Evolutionary conservation across 1,284 basidiomycete genomes (phyloP), one percentile per base, ranked within the genome.

Genomic region (Pascua guehoae): DNA sequence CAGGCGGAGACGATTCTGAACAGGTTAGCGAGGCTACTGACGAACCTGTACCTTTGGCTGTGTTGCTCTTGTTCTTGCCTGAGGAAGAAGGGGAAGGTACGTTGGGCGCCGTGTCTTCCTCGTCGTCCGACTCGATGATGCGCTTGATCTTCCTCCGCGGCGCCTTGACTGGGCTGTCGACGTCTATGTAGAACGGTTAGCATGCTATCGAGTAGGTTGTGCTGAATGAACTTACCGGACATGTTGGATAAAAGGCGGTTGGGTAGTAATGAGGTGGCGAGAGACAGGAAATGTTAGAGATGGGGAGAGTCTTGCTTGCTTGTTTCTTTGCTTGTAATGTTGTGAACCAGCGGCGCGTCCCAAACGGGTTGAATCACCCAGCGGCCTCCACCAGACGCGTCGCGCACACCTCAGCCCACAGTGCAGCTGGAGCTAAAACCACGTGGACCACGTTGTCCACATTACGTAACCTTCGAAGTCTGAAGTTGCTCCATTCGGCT

Each of bases 81-180:
- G 45, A n/a, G n/a, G n/a, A n/a, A n/a, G n/a, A n/a, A n/a, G n/a
- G 39, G 12, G 45, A 42, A 12, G 39, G 42, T 16, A 14, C 42
- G 36, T 51, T 39, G 37, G 38, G 14, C 38, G 56, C 55, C 43
- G 48, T 59, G 38, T 77, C 79, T 32, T 75, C 78, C 57, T 87
- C 86, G 36, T 87, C 84, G 57, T 88, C 87, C 0, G 86, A 88
- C 44, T 84, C 80, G 5, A 86, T 67, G 41, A 88, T 77, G 49
- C 84, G 81, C 60, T 86, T 79, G 68, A 82, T 84, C 76, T 88
- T 87, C 8, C 72, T 51, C 14, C 49, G 46, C 12, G 54, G 48
- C 10, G 45, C 45, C 55, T 64, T 71, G 36, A 66, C 45, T 8
- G 66, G 64, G 12, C 59, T 56, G 18, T 66, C 68, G 36, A 47